phyloP scores from a whole-genome alignment of 2,329 filamentous ascomycete genomes.

The Furcasterigmium sp. region DNA sequence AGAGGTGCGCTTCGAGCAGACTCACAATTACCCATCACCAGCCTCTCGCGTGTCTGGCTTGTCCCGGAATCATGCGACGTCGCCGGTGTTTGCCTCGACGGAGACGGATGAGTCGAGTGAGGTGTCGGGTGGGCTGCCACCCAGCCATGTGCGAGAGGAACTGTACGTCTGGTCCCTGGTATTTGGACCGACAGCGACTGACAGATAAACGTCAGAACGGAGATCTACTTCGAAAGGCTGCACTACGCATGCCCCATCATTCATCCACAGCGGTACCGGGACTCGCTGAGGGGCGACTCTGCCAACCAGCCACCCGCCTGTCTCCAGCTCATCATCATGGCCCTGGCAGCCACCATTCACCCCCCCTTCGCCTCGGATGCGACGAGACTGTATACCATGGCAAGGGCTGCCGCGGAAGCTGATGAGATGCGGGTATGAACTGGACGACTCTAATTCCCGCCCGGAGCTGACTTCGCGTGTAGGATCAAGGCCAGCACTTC shows the following conservation, averaged over 20 bases:
- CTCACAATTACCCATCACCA: too few species aligned
- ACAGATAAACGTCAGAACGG: background rate
- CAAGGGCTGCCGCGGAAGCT: background rate
- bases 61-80: too few species aligned
- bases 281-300: background rate
- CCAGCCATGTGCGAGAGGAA: background rate
- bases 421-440: slow-evolving; percentile 1
- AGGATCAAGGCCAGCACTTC: background rate
- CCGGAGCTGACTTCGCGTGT: background rate
- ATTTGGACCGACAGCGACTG: background rate
- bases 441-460: background rate
- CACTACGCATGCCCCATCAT: background rate
- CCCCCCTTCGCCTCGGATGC: background rate
- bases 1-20: too few species aligned
- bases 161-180: background rate
- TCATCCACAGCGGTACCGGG: background rate
- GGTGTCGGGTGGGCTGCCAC: too few species aligned
- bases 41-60: too few species aligned
- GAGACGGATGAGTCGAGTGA: too few species aligned
- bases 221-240: background rate
- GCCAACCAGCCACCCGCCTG: background rate
- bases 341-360: background rate
- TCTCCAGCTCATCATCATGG: slow-evolving; percentile 2
- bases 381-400: background rate
- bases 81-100: too few species aligned